Conservation (phyloP, 1,284 basidiomycete genomes). For the Ganoderma lingzhi region DNA sequence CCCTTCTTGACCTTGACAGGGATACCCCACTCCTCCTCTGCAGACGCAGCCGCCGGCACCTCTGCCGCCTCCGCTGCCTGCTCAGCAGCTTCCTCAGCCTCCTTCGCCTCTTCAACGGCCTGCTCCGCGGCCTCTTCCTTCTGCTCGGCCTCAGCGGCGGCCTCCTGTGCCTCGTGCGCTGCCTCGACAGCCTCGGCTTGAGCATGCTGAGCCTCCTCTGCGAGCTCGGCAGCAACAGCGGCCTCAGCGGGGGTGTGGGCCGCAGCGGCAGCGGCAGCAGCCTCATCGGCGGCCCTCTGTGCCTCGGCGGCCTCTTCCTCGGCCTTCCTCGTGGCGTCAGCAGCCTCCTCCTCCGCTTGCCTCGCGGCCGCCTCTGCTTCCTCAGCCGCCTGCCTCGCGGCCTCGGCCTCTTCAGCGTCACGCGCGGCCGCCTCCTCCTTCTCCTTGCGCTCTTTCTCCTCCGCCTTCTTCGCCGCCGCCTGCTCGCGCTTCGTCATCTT, state of each 20-base stretch:
- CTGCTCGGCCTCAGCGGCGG: slow-evolving; percentile 18
- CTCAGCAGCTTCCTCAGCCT: slow-evolving; percentile 23
- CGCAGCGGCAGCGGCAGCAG: slow-evolving; percentile 12
- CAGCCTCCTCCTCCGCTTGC: slow-evolving; percentile 16
- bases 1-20: slow-evolving; percentile 34
- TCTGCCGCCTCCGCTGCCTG: slow-evolving; percentile 19
- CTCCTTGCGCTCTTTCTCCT: slow-evolving; percentile 23
- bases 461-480: slow-evolving; percentile 28
- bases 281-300: background rate
- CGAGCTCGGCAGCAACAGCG: slow-evolving; percentile 10
- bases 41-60: slow-evolving; percentile 23
- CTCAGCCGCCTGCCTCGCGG: slow-evolving; percentile 48
- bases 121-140: slow-evolving; percentile 26
- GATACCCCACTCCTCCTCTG: slow-evolving; percentile 28
- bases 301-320: slow-evolving; percentile 4
- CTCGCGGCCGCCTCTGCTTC: slow-evolving; percentile 16
- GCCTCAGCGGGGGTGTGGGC: slow-evolving; percentile 17
- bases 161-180: slow-evolving; percentile 17
- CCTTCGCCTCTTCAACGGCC: slow-evolving; percentile 27
- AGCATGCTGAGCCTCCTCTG: slow-evolving; percentile 16
- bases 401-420: slow-evolving; percentile 48
- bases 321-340: slow-evolving; percentile 21
- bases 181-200: slow-evolving; percentile 19
- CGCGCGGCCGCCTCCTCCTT: slow-evolving; percentile 20
- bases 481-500: slow-evolving; percentile 29